Evolutionary conservation across 495 filamentous ascomycete genomes (phyloP), one percentile per base, ranked within the genome.

Genomic region (Evansstolkia leycettana): DNA sequence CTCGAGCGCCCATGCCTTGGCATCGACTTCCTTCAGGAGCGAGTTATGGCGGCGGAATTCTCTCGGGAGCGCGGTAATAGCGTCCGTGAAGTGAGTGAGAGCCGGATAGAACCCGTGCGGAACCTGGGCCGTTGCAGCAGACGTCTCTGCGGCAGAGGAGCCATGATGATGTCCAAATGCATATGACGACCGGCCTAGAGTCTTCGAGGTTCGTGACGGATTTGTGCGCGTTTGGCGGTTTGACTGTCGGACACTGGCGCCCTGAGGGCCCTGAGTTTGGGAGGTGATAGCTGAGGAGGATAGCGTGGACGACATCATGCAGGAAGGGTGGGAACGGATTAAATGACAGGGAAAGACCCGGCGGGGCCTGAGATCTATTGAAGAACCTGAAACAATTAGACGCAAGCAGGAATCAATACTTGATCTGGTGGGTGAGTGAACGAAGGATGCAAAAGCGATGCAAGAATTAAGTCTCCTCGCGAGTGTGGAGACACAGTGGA

Each of bases 21-120:
- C 89, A 63, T 99, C 92, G 20, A 95, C 90, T 56, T 99, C 90
- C 47, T 94, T 94, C 33, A 99, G 64, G 29, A 95, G 70, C 5
- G 87, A 90, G 50, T 93, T 94, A 55, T 99, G 89, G 40, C 85
- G 73, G 37, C 93, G 83, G 35, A 94, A 84, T 51, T 99, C 90
- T 52, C 85, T 83, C 6, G 90, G 90, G 4, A 99, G 76, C 16
- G 92, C 89, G 13, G 82, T 80, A 46, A 95, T 83, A 31, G 87
- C 76, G 57, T 96, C 87, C 37, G 88, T 81, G 57, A 96, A 99
- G 61, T 89, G 82, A 17, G 84, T 87, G 41, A 95, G 80, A 16
- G 87, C 92, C 34, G 90, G 92, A 47, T 89, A 92, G 64, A 98
- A 80, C 26, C 77, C 77, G 28, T 72, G 73, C 19, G 64, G 52